A percentile compares a stretch with the other conserved stretches of the same genome.
Conservation (phyloP, 352 stramenopile species). For the Globisporangium polare region DNA sequence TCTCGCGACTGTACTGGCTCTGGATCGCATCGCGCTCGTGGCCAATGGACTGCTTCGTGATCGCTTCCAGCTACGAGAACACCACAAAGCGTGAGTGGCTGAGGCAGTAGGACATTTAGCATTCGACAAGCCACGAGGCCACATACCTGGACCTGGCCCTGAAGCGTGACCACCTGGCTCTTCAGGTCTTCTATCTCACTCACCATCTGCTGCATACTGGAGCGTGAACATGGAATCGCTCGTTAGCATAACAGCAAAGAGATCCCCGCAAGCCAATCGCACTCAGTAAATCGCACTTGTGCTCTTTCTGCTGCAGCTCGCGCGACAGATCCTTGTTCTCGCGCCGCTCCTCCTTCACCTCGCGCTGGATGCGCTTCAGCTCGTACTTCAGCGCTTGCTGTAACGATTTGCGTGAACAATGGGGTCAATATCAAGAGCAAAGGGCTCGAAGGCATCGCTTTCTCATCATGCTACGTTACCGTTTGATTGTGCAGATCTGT, state of each 20-base stretch:
- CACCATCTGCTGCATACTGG: conserved; percentile 23
- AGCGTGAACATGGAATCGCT: not conserved
- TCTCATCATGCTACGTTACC: conserved; percentile 4
- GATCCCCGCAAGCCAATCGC: not conserved
- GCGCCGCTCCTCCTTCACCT: conserved; percentile 27
- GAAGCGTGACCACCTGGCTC: conserved; percentile 33
- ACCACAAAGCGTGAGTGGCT: not conserved
- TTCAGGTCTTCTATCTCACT: conserved; percentile 33
- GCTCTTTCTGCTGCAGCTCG: conserved; percentile 37
- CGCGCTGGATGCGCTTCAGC: conserved; percentile 24
- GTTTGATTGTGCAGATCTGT: conserved; percentile 21
- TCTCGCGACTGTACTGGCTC: conserved; percentile 29
- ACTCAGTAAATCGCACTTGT: conserved; percentile 5
- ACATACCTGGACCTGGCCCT: conserved; percentile 50
- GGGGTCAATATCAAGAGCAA: not conserved
- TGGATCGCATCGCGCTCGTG: conserved; percentile 44
- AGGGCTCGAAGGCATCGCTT: not conserved
- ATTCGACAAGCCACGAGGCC: too few relatives aligned
- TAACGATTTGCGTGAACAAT: not conserved
- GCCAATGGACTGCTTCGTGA: conserved; percentile 35
- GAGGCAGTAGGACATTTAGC: not conserved
- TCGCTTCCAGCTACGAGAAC: conserved; percentile 34
- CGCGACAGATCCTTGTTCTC: conserved; percentile 29
- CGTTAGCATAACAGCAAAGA: not conserved
- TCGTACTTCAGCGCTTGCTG: conserved; percentile 34